Base-by-base conservation (phyloP, 2,329 filamentous ascomycete species). In the Byssoonygena ceratinophila region DNA sequence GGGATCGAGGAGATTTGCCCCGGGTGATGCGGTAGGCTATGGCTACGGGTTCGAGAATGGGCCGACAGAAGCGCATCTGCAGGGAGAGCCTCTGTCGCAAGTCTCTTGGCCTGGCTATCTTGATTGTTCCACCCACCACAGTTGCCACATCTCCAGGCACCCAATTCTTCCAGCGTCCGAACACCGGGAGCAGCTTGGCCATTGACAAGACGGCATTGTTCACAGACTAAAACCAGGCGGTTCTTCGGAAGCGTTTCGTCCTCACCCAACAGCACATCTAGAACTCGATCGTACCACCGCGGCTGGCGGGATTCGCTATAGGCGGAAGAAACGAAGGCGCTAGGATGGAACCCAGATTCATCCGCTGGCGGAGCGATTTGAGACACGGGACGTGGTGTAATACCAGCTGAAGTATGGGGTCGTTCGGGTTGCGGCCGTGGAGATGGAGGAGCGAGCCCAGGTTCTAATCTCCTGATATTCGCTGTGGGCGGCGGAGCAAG, bases 161-260 rank as follows among this genome's bases (percentile, higher is more conserved):
- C 92, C 0, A 98, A 63, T 48, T 96, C 90, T 36, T 86, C 81
- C 1, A 91, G 71, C 0, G 76, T 80, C 59, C 81, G 84, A 0
- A 85, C 83, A 1, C 92, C 92, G 0, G 92, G 91, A 1, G 92
- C 90, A 2, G 92, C 92, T 66, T 96, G 92, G 0, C 94, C 92
- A 65, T 98, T 98, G 45, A 98, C 90, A 1, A 96, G 78, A 27
- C 87, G 78, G 66, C 92, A 98, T 36, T 78, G 75, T 29, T 74
- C 69, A 70, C 92, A 98, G 52, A 98, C 87, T 58, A 98, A 74
- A 6, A 83, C 91, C 54, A 95, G 81, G 16, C 92, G 82, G 68
- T 97, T 97, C 72, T 89, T 94, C 1, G 91, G 81, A 11, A 86
- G 82, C 3, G 87, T 94, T 69, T 98, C 92, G 63, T 98, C 92